Conservation (phyloP, 768 basidiomycete genomes). For the Rhizopogon sp. region DNA sequence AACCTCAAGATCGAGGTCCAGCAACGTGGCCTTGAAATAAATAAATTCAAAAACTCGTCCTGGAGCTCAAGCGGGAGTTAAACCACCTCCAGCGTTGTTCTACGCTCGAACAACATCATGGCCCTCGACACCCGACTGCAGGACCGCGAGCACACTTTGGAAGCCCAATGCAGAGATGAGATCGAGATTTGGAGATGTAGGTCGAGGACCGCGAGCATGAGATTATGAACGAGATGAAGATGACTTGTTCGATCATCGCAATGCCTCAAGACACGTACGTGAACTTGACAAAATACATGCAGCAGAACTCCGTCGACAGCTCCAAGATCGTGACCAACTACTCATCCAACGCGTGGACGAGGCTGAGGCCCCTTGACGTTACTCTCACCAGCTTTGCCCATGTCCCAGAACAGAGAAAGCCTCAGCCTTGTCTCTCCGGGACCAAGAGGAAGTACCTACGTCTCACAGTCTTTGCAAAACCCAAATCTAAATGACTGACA, state of each 20-base stretch:
- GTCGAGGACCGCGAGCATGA: conserved; percentile 72
- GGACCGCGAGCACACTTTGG: conserved; percentile 25
- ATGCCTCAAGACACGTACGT: conserved; percentile 33
- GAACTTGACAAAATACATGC: conserved; percentile 54
- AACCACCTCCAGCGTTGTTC: conserved; percentile 56
- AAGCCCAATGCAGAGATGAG: conserved; percentile 40
- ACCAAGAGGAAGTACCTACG: too few species aligned
- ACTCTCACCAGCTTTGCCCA: too few species aligned
- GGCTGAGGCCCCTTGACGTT: conserved; percentile 59
- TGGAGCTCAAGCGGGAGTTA: conserved; percentile 78
- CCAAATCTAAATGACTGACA: too few species aligned
- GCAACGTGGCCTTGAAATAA: conserved; percentile 84
- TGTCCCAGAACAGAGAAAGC: conserved; percentile 16
- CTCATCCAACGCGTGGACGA: conserved; percentile 61
- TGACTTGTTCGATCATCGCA: conserved; percentile 30
- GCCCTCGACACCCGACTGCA: conserved; percentile 31
- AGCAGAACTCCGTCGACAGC: conserved; percentile 52
- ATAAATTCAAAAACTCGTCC: conserved; percentile 83
- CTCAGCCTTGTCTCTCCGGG: conserved; percentile 1
- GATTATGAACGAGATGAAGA: conserved; percentile 52
- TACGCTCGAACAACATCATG: conserved; percentile 13
- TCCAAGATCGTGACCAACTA: conserved; percentile 56
- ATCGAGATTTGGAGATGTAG: conserved; percentile 72
- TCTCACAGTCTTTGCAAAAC: too few species aligned
- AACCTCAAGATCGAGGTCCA: conserved; percentile 91